Percentiles rank a stretch among this genome's conserved stretches.
Conservation (phyloP, 805 yeast genomes). For the Barnettozyma siamensis region DNA sequence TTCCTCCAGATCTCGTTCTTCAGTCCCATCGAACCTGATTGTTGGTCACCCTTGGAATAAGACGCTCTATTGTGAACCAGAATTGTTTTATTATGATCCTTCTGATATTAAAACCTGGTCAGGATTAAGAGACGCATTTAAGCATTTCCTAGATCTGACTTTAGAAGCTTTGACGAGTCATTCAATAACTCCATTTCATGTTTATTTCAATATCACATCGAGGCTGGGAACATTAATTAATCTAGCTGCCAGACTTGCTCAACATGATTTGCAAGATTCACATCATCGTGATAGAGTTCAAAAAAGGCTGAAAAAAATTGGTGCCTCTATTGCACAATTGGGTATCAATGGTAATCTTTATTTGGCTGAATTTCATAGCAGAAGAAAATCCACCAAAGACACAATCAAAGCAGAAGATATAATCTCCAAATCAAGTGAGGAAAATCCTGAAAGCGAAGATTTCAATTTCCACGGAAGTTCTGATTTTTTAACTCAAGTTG, state of each 20-base stretch:
- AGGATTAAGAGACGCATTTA: slow-evolving; percentile 42
- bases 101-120: slow-evolving; percentile 60
- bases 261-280: slow-evolving; percentile 42
- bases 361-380: slow-evolving; percentile 26
- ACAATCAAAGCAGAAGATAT: slow-evolving; percentile 15
- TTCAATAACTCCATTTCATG: slow-evolving; percentile 46
- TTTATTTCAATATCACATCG: slow-evolving; percentile 48
- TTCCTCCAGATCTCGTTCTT: slow-evolving; percentile 15
- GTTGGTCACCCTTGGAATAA: slow-evolving; percentile 25
- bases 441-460: slow-evolving; percentile 8
- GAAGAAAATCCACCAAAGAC: slow-evolving; percentile 19
- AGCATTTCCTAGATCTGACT: slow-evolving; percentile 42
- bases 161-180: slow-evolving; percentile 46
- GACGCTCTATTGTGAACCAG: slow-evolving; percentile 28
- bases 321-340: slow-evolving; percentile 53
- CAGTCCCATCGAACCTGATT: slow-evolving; percentile 11
- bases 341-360: slow-evolving; percentile 62
- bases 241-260: slow-evolving; percentile 47
- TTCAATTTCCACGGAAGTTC: slow-evolving; percentile 3
- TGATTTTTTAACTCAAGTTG: slow-evolving; percentile 34
- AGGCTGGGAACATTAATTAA: slow-evolving; percentile 48
- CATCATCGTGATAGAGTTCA: slow-evolving; percentile 43
- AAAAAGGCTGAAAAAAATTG: slow-evolving; percentile 45
- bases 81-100: slow-evolving; percentile 52
- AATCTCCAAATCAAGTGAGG: neutral